Base-by-base conservation (phyloP, 1,284 basidiomycete genomes). In the Earliella scabrosa region DNA sequence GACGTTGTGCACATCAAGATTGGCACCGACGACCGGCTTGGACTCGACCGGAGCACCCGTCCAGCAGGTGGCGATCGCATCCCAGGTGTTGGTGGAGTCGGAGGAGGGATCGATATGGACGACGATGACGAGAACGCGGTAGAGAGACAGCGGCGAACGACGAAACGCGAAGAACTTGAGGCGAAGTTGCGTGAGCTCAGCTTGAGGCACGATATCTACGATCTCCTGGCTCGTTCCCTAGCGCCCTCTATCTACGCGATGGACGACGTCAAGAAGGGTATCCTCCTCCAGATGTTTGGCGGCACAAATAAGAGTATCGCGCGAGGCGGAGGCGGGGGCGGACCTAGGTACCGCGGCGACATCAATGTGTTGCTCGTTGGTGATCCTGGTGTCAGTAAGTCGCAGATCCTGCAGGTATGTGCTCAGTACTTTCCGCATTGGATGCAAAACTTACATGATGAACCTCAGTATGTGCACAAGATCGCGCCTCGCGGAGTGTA, bases 211-310 rank as follows among this genome's bases (percentile, higher is more conserved):
- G 95, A 98, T 71, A 79, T 97, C 38, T 99, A 99, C 72, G 93
- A 97, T 4, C 75, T 93, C 36, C 81, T 99, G 1, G 78, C 96
- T 13, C 80, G 90, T 29, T 93, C 90, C 2, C 82, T 99, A 58
- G 97, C 97, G 1, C 97, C 97, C 9, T 92, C 89, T 26, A 97
- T 99, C 65, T 98, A 94, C 88, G 94, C 95, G 71, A 91, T 98
- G 93, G 96, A 99, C 38, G 97, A 99, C 68, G 94, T 99, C 59
- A 99, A 99, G 78, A 98, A 98, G 77, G 97, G 97, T 0, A 97
- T 99, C 53, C 72, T 99, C 46, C 76, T 99, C 27, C 97, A 98
- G 74, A 76, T 99, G 24, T 98, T 99, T 73, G 97, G 97, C 6
- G 97, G 97, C 1, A 98, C 97, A 45, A 98, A 98, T 75, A 99